Percentiles rank a stretch among this genome's conserved stretches.
Evolutionary conservation across 805 yeast genomes (phyloP).

Genomic region (Wickerhamomyces chambardii): DNA sequence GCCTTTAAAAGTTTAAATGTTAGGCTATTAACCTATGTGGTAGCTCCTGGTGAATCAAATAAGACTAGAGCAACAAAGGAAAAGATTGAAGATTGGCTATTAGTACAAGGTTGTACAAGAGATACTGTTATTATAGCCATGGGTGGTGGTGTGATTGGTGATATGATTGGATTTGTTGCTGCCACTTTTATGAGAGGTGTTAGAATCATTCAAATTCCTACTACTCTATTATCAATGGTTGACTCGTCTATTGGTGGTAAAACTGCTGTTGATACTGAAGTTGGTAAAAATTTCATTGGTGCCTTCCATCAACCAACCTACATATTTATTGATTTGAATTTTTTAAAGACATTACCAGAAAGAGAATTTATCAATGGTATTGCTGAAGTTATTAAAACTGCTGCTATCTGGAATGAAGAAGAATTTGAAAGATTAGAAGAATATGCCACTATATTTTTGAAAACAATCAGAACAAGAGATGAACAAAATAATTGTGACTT

Average conservation of each 20-base stretch:
- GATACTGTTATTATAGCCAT: slow-evolving; percentile 91
- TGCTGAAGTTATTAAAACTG: slow-evolving; percentile 97
- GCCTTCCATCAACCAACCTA: slow-evolving; percentile 95
- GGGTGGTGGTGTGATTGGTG: slow-evolving; percentile 99
- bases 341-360: slow-evolving; percentile 80
- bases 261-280: slow-evolving; percentile 95
- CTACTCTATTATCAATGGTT: slow-evolving; percentile 92
- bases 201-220: slow-evolving; percentile 87
- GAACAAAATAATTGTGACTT: slow-evolving; percentile 51
- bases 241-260: slow-evolving; percentile 98
- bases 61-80: slow-evolving; percentile 88
- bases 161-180: slow-evolving; percentile 98
- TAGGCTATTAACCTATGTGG: slow-evolving; percentile 63
- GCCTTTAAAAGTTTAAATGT: slow-evolving; percentile 39
- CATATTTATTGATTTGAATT: slow-evolving; percentile 81
- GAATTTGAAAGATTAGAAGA: slow-evolving; percentile 83
- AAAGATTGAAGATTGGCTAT: slow-evolving; percentile 81
- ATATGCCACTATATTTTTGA: slow-evolving; percentile 60
- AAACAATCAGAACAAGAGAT: slow-evolving; percentile 45
- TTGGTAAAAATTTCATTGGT: slow-evolving; percentile 93
- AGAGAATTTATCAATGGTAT: slow-evolving; percentile 96
- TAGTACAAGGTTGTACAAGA: slow-evolving; percentile 83
- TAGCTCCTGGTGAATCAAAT: slow-evolving; percentile 90
- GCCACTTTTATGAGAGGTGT: slow-evolving; percentile 99
- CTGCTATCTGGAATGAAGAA: slow-evolving; percentile 91